phyloP scores from a whole-genome alignment of 108 stramenopile genomes.

The Nitzschia palea region DNA sequence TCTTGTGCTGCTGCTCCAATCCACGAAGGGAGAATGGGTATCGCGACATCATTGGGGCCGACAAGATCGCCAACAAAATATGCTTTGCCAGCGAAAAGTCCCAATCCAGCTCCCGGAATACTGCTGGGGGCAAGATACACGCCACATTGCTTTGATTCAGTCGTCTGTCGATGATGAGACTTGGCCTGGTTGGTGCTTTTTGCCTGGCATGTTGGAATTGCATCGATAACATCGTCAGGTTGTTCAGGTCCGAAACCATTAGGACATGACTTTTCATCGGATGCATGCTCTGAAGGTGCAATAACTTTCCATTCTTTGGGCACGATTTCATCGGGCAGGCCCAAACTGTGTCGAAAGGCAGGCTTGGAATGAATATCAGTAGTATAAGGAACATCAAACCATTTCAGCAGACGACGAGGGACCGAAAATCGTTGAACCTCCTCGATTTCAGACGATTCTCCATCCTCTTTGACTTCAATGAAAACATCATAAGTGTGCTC shows the following conservation, averaged over 20 bases:
- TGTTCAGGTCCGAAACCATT: no score
- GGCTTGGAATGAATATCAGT: conserved; percentile 44
- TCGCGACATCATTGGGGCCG: conserved; percentile 27
- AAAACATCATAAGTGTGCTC: conserved; percentile 12
- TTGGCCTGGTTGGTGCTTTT: no score
- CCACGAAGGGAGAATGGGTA: conserved; percentile 2
- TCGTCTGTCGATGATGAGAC: no score
- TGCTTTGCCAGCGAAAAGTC: conserved; percentile 28
- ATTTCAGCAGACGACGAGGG: conserved; percentile 45
- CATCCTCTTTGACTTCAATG: conserved; percentile 13
- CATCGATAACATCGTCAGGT: no score
- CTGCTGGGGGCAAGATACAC: conserved; percentile 40
- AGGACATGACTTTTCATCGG: no score
- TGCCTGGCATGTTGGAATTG: no score
- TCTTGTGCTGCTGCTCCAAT: neutral
- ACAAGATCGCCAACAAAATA: neutral
- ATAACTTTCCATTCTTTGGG: conserved; percentile 67
- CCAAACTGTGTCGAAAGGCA: conserved; percentile 74
- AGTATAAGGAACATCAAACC: conserved; percentile 45
- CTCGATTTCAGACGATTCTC: conserved; percentile 6
- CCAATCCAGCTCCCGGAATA: conserved; percentile 48
- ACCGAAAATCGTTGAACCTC: neutral
- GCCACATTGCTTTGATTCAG: no score
- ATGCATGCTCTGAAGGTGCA: no score
- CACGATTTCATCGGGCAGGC: conserved; percentile 60